Evolutionary conservation across 176 grass and related monocot genomes (phyloP), one percentile per base, ranked within the genome.

Genomic region (Puccinellia tenuiflora): DNA sequence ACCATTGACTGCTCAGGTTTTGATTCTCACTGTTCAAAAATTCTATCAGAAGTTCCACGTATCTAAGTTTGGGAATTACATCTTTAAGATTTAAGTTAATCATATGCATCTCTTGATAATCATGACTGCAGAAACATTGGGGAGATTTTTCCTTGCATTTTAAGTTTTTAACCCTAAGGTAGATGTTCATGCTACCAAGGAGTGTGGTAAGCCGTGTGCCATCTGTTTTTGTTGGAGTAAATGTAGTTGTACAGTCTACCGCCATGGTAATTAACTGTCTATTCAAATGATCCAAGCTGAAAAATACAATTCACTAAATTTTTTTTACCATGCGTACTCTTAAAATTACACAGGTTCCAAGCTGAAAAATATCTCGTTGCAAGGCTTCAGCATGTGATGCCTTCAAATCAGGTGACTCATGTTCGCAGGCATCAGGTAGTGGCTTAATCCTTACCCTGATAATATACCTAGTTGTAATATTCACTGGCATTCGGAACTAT

Each of bases 231-330:
- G 88, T 91, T 10, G 88, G 90, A 1, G 94, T 91, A 14, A 96
- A 96, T 43, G 84, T 86, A 66, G 84, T 93, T 73, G 86, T 86
- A 21, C 93, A 93, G 38, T 91, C 86, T 53, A 93, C 90, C 77
- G 86, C 88, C 1, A 89, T 93, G 57, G 89, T 89, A 64, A 37
- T 66, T 66, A 66, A 66, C 34, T 11, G 7, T 37, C 7, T 66
- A 65, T 65, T 65, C 30, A 66, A 66, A 37, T 66, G 5, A 10
- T 28, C 26, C 2, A 55, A 7, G 3, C 26, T 17, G 14, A 11
- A 62, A 62, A 62, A 65, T 6, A 9, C 16, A 34, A 30, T 65
- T 34, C 0, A 65, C 30, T 34, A 65, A 60, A 34, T 62, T 25
- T 59, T 26, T 26, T 43, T 29, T 31, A 31, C 45, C 25, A n/a